Base-by-base conservation (phyloP, 352 stramenopile species). In the Blastocystis sp. region DNA sequence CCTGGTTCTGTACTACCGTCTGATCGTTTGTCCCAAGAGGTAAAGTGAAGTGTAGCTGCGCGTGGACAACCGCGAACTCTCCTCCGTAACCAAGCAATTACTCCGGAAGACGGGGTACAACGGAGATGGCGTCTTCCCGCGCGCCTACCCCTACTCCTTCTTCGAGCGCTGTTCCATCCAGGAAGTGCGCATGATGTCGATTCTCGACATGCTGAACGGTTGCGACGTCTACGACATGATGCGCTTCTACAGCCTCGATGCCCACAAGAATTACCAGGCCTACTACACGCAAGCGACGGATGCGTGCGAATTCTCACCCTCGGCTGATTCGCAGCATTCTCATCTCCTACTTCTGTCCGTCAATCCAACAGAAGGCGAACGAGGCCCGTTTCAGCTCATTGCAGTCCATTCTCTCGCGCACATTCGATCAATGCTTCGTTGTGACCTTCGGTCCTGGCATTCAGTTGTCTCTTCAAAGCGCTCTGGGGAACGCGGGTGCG, bases 1-100 rank as follows among this genome's bases (percentile, higher is more conserved):
- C 10, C 57, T 84, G 4, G 74, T 84, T n/a, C 21, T 84, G n/a
- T 84, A 84, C 38, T 63, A 84, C 45, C 48, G 74, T 9, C 57
- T 84, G n/a, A 84, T 84, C 28, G 74, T 84, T 21, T 0, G 17
- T 1, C n/a, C n/a, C 10, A n/a, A 17, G 14, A 4, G n/a, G 19
- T 24, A 1, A 34, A 24, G 11, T 54, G 6, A 3, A 4, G 3
- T 24, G 3, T 68, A 84, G 74, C 40, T 84, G 24, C 57, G 57
- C 19, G 19, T 24, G 9, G 48, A 57, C 19, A 69, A 62, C 19
- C 48, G 74, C 19, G 45, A 68, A 19, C 21, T 84, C 40, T 28
- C 65, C 61, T 42, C 52, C 9, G 52, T 84, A 3, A 63, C 60
- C 14, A 54, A 59, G 7, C 60, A 62, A n/a, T 17, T 84, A 19